phyloP scores from a whole-genome alignment of 441 rosid species.

The Aquilaria agallochum region DNA sequence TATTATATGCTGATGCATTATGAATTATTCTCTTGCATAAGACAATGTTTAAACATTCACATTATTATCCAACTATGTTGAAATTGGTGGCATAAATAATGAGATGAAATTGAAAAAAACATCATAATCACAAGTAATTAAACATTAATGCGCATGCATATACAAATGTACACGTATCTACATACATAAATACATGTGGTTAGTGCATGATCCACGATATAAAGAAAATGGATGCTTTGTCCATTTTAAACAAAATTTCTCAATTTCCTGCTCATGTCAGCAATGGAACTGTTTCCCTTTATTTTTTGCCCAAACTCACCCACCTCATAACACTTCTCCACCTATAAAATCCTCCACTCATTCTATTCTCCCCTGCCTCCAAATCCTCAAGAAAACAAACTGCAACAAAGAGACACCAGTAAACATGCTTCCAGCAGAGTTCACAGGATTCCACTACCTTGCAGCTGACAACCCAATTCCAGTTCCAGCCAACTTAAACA shows the following conservation, averaged over 20 bases:
- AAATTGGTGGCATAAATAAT: too few species aligned
- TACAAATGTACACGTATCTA: conserved; percentile 4
- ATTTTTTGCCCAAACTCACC: conserved; percentile 27
- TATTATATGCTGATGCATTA: conserved; percentile 5
- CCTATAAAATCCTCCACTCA: conserved; percentile 50
- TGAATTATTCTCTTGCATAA: too few species aligned
- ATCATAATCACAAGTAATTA: neutral
- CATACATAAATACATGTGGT: conserved; percentile 1
- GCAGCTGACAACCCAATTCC: conserved; percentile 36
- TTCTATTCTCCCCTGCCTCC: conserved; percentile 26
- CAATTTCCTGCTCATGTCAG: conserved; percentile 20
- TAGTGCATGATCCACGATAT: conserved; percentile 9
- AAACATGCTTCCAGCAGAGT: conserved; percentile 51
- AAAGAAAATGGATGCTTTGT: conserved; percentile 12
- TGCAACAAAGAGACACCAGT: conserved; percentile 6
- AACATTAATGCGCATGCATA: conserved; percentile 5
- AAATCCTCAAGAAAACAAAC: conserved; percentile 14
- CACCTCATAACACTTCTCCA: conserved; percentile 22
- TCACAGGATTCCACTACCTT: conserved; percentile 47
- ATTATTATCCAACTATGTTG: too few species aligned
- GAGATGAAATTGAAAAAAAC: too few species aligned
- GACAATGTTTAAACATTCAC: too few species aligned
- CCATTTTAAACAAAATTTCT: conserved; percentile 7
- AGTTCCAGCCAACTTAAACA: conserved; percentile 32
- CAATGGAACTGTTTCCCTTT: conserved; percentile 15